A percentile compares a stretch with the other conserved stretches of the same genome.
Evolutionary conservation across 2,329 filamentous ascomycete species (phyloP).

Genomic region (Trichoderma gracile): DNA sequence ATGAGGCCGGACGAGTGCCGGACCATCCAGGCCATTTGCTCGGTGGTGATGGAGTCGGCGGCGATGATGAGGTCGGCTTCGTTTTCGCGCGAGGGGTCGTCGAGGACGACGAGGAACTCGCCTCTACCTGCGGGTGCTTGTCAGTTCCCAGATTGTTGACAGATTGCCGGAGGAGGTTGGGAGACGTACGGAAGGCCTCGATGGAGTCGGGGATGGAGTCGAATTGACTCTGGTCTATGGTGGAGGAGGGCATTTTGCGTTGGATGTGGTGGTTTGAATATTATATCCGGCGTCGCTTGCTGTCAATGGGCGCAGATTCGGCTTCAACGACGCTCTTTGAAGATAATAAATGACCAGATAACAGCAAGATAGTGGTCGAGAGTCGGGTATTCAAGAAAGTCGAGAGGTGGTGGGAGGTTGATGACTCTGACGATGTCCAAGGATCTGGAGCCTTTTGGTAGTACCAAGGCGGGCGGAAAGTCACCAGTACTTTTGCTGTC

Average conservation of each 20-base stretch:
- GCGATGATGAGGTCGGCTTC: slow-evolving; percentile 98
- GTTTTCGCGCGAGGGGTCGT: slow-evolving; percentile 90
- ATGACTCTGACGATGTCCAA: too few species aligned
- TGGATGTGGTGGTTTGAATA: neutral
- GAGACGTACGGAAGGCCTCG: slow-evolving; percentile 61
- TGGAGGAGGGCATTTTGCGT: slow-evolving; percentile 51
- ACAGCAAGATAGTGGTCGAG: neutral
- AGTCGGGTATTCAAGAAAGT: too few species aligned
- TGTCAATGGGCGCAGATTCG: neutral
- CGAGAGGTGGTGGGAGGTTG: too few species aligned
- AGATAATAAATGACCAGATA: too few species aligned
- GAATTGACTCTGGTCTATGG: slow-evolving; percentile 56
- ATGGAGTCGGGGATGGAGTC: slow-evolving; percentile 66
- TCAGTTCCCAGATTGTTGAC: too few species aligned
- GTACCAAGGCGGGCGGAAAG: too few species aligned
- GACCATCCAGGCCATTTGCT: slow-evolving; percentile 96
- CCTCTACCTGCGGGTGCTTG: slow-evolving; percentile 63
- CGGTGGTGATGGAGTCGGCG: slow-evolving; percentile 76
- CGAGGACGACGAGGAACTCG: slow-evolving; percentile 94
- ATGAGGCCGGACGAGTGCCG: slow-evolving; percentile 87
- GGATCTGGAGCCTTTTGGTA: too few species aligned
- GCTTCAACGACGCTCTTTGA: too few species aligned
- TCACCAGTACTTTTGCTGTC: too few species aligned
- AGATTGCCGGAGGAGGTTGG: slow-evolving; percentile 1
- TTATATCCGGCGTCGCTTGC: neutral